Base-by-base conservation (phyloP, 768 basidiomycete genomes). In the Clitopilus hobsonii region DNA sequence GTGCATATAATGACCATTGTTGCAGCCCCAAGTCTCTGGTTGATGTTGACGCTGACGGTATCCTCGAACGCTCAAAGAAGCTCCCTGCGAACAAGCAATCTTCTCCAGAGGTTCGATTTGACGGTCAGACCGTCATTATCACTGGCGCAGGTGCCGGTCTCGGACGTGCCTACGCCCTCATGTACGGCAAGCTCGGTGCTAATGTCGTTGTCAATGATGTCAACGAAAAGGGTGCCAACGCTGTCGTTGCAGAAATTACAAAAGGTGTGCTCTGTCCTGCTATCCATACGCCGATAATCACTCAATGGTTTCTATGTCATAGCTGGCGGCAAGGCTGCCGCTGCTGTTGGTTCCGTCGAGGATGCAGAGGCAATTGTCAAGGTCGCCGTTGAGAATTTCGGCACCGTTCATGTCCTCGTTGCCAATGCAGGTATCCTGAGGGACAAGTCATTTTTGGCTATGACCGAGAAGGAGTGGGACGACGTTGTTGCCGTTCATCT, bases 151-250 rank as follows among this genome's bases (percentile, higher is more conserved):
- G 96, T 38, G 92, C 89, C 24, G 97, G 96, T 52, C 84, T 99
- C 26, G 97, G 97, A 16, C 86, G 97, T 25, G 82, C 84, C 1
- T 97, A 98, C 65, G 91, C 97, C 0, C 78, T 88, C 38, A 91
- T 98, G 90, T 98, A 89, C 65, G 91, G 81, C 23, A 85, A 82
- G 53, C 84, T 95, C 7, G 96, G 97, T n/a, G 96, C 94, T 8
- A 97, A 97, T 62, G 91, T 99, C 27, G 90, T 98, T 45, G 84
- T 98, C 38, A 99, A 98, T 67, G 97, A 99, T 64, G 87, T 98
- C 48, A 93, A 80, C 67, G 88, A 87, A 65, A 91, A 94, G 61
- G 87, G 82, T 1, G 94, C 94, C 6, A 82, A 83, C 20, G 73
- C 80, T 6, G 94, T 98, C 1, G 93, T 92, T 16, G 81, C 87